A percentile compares a stretch with the other conserved stretches of the same genome.
Conservation (phyloP, 176 grass and related monocot genomes). For the Eragrostis curvula region DNA sequence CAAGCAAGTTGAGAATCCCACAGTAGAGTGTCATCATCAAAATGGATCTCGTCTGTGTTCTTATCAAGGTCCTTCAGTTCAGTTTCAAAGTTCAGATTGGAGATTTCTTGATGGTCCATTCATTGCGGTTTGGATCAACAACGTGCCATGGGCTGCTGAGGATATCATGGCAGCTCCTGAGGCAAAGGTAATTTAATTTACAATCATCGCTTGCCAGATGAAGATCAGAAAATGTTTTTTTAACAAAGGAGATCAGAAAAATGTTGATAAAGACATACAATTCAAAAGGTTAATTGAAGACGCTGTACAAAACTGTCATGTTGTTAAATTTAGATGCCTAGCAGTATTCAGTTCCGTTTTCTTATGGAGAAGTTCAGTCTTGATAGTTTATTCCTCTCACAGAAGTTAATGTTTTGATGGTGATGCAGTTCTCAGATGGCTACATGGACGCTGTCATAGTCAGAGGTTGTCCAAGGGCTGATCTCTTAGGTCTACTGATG, state of each 20-base stretch:
- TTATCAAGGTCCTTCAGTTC: constrained; percentile 53
- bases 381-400: background rate
- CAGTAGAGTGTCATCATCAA: constrained; percentile 5
- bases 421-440: constrained; percentile 88
- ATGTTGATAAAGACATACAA: background rate
- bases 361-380: background rate
- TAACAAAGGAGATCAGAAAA: background rate
- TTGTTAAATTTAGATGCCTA: background rate
- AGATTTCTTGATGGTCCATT: constrained; percentile 73
- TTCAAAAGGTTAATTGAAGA: background rate
- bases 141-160: constrained; percentile 78
- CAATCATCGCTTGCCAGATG: background rate
- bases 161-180: constrained; percentile 67
- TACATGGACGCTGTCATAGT: constrained; percentile 72
- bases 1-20: constrained; percentile 36
- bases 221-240: background rate
- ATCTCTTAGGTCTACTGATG: constrained; percentile 63
- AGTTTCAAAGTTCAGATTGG: constrained; percentile 60
- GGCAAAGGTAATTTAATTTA: constrained; percentile 59
- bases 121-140: constrained; percentile 71
- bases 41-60: constrained; percentile 29
- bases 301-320: background rate
- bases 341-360: constrained; percentile 8
- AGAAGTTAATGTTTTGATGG: background rate
- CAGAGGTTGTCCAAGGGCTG: constrained; percentile 64